Base-by-base conservation (phyloP, 805 yeast species). In the Ogataea paraovalis region DNA sequence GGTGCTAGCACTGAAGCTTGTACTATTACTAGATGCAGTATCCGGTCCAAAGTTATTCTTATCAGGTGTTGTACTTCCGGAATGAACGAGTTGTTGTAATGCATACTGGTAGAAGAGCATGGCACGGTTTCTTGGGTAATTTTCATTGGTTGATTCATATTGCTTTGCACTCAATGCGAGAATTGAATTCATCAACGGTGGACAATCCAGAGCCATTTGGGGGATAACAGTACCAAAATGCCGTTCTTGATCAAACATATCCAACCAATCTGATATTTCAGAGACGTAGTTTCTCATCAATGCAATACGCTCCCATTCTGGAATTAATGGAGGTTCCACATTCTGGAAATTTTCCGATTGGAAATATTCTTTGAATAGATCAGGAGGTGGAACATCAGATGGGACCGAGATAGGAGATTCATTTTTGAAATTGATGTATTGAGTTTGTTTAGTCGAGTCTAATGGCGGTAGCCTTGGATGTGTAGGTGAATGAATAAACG, bases 181-280 rank as follows among this genome's bases (percentile, higher is more conserved):
- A 9, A 51, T 36, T 1, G 54, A 32, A 18, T 51, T 44, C 13
- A 42, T 14, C 16, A 51, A 41, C 16, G 48, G 34, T 25, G 48
- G 46, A 27, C 49, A 45, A 16, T 44, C 43, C 25, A 39, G 32
- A 10, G 52, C 40, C 50, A 57, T 47, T 41, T 46, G 36, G 8
- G 64, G 61, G 3, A 58, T 41, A 40, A 49, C 46, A 2, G 58
- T 42, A 7, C 58, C 54, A 45, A 57, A 55, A 46, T 57, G 57
- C 28, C 51, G 51, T 12, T 46, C 45, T 33, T 53, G 51, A 44
- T 58, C 58, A 45, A 58, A 60, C 62, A 60, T 60, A 42, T 60
- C 64, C 32, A 58, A 42, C 61, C 61, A 57, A 22, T 49, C 51
- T 3, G 58, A 51, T 13, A 57, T 49, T 23, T 56, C 60, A 36